phyloP scores from a whole-genome alignment of 495 filamentous ascomycete species.

The Penicillium soppii region DNA sequence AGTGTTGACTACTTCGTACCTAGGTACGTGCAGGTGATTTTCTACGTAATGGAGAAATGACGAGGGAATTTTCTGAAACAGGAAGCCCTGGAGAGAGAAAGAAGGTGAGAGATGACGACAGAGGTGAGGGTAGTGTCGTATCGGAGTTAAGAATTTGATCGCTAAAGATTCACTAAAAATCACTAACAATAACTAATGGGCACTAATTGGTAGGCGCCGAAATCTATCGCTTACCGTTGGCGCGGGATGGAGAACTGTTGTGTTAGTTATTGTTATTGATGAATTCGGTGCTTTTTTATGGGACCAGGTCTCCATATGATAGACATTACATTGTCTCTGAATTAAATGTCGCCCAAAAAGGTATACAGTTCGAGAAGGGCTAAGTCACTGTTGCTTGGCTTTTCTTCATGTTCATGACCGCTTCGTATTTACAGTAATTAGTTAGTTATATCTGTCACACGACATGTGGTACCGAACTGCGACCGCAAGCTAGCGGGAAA shows the following conservation, averaged over 20 bases:
- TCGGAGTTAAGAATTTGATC: neutral
- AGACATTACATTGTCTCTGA: neutral
- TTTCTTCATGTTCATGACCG: neutral
- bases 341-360: neutral
- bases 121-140: neutral
- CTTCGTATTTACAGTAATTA: too few relatives aligned
- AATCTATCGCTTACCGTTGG: neutral
- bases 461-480: neutral
- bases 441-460: conserved; percentile 17
- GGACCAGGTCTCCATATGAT: neutral
- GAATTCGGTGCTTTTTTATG: neutral
- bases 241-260: conserved; percentile 3
- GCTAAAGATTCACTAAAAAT: neutral
- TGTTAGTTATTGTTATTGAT: neutral
- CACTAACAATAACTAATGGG: too few relatives aligned
- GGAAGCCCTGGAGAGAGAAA: too few relatives aligned
- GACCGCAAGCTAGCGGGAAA: neutral
- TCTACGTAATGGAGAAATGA: too few relatives aligned
- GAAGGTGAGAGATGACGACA: conserved; percentile 3
- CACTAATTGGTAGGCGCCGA: neutral
- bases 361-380: neutral
- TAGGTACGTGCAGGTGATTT: too few relatives aligned
- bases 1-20: neutral
- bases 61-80: neutral
- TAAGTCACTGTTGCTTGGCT: neutral